These are phyloP conservation scores for Mucor plumbeus DNA, from an alignment of 371 early-diverging fungal genomes.

Conservation along the genomic window DNA sequence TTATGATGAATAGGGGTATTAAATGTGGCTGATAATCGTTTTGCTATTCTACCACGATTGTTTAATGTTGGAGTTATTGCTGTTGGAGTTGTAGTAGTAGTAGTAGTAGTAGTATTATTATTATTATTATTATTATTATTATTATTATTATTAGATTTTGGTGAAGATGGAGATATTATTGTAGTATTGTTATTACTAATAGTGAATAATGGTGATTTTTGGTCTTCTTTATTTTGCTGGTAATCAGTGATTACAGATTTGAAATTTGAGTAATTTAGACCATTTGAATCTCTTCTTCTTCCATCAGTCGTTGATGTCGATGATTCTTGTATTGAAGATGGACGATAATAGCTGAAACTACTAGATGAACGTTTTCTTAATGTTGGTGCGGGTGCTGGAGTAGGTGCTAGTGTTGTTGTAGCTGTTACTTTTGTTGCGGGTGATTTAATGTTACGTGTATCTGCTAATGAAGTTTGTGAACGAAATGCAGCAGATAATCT, in stretches of 20 bases:
- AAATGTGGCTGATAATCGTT: constrained; percentile 15
- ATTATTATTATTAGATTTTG: constrained; percentile 5
- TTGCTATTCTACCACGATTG: constrained; percentile 14
- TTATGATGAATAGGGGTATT: constrained; percentile 13
- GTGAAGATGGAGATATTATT: background rate
- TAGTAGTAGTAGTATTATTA: background rate
- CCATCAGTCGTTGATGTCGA: background rate
- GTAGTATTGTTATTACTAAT: background rate
- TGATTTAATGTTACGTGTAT: background rate
- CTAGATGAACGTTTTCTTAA: constrained; percentile 22
- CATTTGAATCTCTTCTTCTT: constrained; percentile 17
- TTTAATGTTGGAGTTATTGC: constrained; percentile 14
- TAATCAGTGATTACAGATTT: constrained; percentile 9
- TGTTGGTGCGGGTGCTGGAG: background rate
- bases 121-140: no score
- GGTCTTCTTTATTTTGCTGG: constrained; percentile 9
- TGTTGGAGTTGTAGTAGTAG: no score
- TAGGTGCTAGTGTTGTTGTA: background rate
- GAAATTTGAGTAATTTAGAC: constrained; percentile 13
- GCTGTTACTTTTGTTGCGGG: no score
- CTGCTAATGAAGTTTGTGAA: constrained; percentile 6
- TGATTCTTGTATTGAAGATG: background rate
- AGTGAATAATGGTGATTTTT: background rate
- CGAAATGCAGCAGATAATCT: constrained; percentile 21
- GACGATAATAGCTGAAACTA: constrained; percentile 7